Conservation (phyloP, 257 asterid species). For the Sherardia arvensis region DNA sequence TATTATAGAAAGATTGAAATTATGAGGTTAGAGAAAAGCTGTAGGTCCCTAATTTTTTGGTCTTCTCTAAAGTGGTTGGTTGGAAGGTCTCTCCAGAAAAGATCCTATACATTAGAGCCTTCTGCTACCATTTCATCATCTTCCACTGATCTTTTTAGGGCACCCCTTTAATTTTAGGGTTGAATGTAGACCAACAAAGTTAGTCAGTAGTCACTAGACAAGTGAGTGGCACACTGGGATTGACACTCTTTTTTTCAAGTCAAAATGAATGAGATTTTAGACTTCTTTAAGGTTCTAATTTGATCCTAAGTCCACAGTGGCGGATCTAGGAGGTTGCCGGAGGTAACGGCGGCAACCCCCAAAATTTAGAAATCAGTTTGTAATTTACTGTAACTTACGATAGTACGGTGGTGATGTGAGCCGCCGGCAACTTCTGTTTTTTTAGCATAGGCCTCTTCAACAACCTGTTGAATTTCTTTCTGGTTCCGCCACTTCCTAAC, state of each 20-base stretch:
- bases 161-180: neutral
- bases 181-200: neutral
- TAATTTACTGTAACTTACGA: too few relatives aligned
- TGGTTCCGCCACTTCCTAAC: too few relatives aligned
- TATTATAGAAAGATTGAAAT: neutral
- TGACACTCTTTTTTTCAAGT: neutral
- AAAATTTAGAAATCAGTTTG: too few relatives aligned
- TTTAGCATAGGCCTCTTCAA: too few relatives aligned
- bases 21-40: neutral
- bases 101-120: neutral
- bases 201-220: constrained; percentile 7
- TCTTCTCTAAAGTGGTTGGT: constrained; percentile 1
- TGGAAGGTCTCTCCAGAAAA: neutral
- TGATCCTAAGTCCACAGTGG: too few relatives aligned
- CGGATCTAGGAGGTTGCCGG: too few relatives aligned
- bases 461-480: too few relatives aligned
- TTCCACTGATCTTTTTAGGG: neutral
- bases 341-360: too few relatives aligned
- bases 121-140: neutral
- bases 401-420: too few relatives aligned
- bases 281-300: too few relatives aligned
- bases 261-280: too few relatives aligned
- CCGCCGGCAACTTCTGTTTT: too few relatives aligned
- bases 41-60: constrained; percentile 8
- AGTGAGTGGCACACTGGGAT: constrained; percentile 12